Conservation (phyloP, 2,329 filamentous ascomycete species). For the Botrytis galanthina region DNA sequence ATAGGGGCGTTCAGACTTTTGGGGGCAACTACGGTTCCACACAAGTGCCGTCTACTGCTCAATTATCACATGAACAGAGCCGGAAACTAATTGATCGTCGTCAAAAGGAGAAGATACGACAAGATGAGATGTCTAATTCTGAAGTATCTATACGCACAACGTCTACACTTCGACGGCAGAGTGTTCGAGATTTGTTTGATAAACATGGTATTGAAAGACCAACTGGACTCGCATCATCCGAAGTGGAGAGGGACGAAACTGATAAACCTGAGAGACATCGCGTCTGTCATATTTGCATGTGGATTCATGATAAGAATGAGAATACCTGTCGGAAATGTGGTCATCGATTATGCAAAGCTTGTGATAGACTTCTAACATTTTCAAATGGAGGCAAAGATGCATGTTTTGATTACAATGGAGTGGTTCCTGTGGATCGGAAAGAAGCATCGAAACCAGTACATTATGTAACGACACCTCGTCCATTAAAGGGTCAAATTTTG, state of each 20-base stretch:
- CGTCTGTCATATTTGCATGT: slow-evolving; percentile 52
- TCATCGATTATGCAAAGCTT: slow-evolving; percentile 51
- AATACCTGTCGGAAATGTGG: slow-evolving; percentile 49
- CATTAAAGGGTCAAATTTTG: not conserved
- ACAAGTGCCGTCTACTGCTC: not conserved
- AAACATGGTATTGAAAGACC: slow-evolving; percentile 48
- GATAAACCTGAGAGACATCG: slow-evolving; percentile 29
- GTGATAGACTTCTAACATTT: slow-evolving; percentile 30
- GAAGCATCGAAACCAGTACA: not conserved
- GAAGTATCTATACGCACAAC: slow-evolving; percentile 34
- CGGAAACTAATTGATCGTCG: slow-evolving; percentile 13
- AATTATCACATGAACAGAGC: not conserved
- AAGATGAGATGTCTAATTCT: slow-evolving; percentile 24
- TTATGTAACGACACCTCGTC: not conserved
- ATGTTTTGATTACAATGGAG: not conserved
- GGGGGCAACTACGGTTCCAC: not conserved
- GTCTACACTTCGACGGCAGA: slow-evolving; percentile 42
- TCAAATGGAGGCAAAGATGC: not conserved
- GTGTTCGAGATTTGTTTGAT: slow-evolving; percentile 49
- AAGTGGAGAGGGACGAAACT: slow-evolving; percentile 15
- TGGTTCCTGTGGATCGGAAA: not conserved
- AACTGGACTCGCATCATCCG: slow-evolving; percentile 39
- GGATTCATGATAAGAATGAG: slow-evolving; percentile 40
- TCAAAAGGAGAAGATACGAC: slow-evolving; percentile 18
- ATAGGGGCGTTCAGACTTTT: slow-evolving; percentile 9